Conservation (phyloP, 805 yeast genomes). For the Sugiyamaella americana region DNA sequence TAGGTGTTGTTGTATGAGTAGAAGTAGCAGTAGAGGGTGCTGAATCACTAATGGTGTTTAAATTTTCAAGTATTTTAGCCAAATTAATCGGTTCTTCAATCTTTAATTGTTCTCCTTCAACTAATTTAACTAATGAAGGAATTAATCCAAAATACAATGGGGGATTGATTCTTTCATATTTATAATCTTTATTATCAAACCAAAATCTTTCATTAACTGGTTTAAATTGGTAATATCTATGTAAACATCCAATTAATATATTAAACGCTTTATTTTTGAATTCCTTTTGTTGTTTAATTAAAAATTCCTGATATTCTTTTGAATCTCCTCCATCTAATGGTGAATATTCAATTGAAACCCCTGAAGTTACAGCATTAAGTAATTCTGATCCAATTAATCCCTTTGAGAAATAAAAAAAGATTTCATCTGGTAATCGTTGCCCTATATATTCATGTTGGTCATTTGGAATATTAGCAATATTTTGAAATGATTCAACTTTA, state of each 20-base stretch:
- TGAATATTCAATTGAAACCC: conserved; percentile 53
- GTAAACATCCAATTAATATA: conserved; percentile 61
- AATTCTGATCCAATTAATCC: conserved; percentile 65
- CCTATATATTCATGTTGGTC: conserved; percentile 80
- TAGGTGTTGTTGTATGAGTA: too few species aligned
- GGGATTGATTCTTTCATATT: conserved; percentile 29
- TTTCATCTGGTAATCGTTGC: conserved; percentile 79
- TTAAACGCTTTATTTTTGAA: conserved; percentile 55
- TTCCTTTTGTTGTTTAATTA: conserved; percentile 35
- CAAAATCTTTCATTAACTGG: conserved; percentile 50
- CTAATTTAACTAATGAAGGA: conserved; percentile 13
- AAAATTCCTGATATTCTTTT: conserved; percentile 50
- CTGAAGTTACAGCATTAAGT: conserved; percentile 61
- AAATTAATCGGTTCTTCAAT: conserved; percentile 6
- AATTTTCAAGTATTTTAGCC: not conserved
- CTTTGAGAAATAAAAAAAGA: conserved; percentile 70
- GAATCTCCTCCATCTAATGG: conserved; percentile 61
- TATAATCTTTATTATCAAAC: conserved; percentile 42
- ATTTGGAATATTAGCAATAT: conserved; percentile 55
- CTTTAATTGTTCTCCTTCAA: not conserved
- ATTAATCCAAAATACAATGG: conserved; percentile 13
- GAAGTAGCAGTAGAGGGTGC: not conserved
- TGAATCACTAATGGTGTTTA: conserved; percentile 1
- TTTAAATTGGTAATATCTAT: conserved; percentile 80
- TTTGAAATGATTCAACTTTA: conserved; percentile 50